Percentiles rank a stretch among this genome's conserved stretches.
Conservation (phyloP, 1,284 basidiomycete species). For the Fomitopsis palustris region DNA sequence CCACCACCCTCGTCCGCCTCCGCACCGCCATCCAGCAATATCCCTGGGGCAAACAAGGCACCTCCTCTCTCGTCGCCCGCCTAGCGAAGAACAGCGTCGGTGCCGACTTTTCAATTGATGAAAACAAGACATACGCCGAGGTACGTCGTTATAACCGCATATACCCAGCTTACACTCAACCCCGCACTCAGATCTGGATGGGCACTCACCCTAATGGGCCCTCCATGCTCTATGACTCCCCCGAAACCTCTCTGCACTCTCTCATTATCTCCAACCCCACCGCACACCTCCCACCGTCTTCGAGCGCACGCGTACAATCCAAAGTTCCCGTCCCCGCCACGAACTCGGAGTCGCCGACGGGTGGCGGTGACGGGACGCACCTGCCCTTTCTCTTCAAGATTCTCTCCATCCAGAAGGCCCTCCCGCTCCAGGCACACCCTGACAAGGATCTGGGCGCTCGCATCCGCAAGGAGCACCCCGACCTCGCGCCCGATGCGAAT, state of each 20-base stretch:
- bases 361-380: background rate
- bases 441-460: constrained; percentile 83
- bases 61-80: constrained; percentile 54
- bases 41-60: constrained; percentile 68
- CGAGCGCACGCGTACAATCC: constrained; percentile 53
- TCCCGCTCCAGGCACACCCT: constrained; percentile 96
- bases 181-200: constrained; percentile 85
- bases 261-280: constrained; percentile 58
- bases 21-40: constrained; percentile 65
- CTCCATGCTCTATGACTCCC: constrained; percentile 54
- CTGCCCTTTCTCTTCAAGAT: constrained; percentile 88
- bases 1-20: constrained; percentile 47
- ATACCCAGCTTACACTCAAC: background rate
- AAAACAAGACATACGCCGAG: constrained; percentile 59
- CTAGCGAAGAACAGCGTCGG: constrained; percentile 38
- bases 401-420: constrained; percentile 57
- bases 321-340: constrained; percentile 10
- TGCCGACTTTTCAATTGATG: constrained; percentile 44
- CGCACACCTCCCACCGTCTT: background rate
- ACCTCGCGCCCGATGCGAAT: constrained; percentile 74
- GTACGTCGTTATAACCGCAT: constrained; percentile 30
- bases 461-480: constrained; percentile 70
- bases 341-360: background rate
- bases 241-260: constrained; percentile 60
- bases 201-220: constrained; percentile 68